Evolutionary conservation across 805 yeast species (phyloP).

Genomic region (Candida schatavii): DNA sequence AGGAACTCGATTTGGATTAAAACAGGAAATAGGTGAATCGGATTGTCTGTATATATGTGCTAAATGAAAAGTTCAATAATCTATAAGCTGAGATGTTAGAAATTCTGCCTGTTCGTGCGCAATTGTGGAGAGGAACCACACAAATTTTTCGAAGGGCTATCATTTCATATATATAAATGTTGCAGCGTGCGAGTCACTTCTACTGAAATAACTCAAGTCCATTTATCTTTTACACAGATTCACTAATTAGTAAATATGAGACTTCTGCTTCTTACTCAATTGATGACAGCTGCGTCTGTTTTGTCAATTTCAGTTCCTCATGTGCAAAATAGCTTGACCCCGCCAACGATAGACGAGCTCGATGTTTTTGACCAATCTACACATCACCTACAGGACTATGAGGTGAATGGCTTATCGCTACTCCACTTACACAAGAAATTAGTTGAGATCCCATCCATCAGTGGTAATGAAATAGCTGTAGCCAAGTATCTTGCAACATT

Average conservation of each 20-base stretch:
- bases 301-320: background rate
- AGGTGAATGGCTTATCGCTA: slow-evolving; percentile 8
- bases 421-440: slow-evolving; percentile 25
- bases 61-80: too few relatives aligned
- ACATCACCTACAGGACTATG: background rate
- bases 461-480: slow-evolving; percentile 27
- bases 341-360: background rate
- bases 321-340: background rate
- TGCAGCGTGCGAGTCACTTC: too few relatives aligned
- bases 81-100: too few relatives aligned
- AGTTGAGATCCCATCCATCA: slow-evolving; percentile 24
- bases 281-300: background rate
- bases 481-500: slow-evolving; percentile 38
- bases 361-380: background rate
- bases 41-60: background rate
- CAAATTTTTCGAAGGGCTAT: too few relatives aligned
- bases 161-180: too few relatives aligned
- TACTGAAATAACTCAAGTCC: too few relatives aligned
- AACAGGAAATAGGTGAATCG: background rate
- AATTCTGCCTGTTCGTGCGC: too few relatives aligned
- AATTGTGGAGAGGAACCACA: too few relatives aligned
- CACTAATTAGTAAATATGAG: background rate
- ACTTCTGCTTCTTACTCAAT: background rate
- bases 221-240: too few relatives aligned
- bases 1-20: background rate